Base-by-base conservation (phyloP, 179 eudicot genomes). In the Corrigiola litoralis region DNA sequence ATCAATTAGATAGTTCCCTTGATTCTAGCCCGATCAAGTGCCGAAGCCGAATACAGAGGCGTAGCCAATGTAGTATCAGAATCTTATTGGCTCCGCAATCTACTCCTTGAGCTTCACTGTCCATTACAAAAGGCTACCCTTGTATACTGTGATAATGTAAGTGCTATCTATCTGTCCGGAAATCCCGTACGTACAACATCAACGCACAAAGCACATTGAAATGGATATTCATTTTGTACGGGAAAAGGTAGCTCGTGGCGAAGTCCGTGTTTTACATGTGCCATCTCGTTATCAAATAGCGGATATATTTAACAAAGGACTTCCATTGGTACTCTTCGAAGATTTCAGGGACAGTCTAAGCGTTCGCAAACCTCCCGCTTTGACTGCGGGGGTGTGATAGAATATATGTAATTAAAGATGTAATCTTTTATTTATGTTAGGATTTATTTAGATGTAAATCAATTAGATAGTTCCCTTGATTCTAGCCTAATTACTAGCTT, bases 401-500 rank as follows among this genome's bases (percentile, higher is more conserved):
- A 45, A 45, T 45, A 45, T 45, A 45, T 45, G n/a, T n/a, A n/a
- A n/a, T n/a, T n/a, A n/a, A n/a, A n/a, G n/a, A n/a, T n/a, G n/a
- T n/a, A n/a, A n/a, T n/a, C n/a, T n/a, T 51, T 51, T 51, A 51
- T 24, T 29, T 51, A 18, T 27, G 56, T 51, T 29, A 51, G 56
- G 23, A 51, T 51, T 51, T 51, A 51, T 29, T 51, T 51, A 14
- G 31, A 18, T 20, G 56, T 45, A 16, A 45, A 45, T 16, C 50
- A 23, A 45, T 23, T 16, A 45, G 50, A 20, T 23, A 45, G 50
- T 45, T 23, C 18, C 50, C n/a, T n/a, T n/a, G n/a, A n/a, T n/a
- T n/a, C n/a, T n/a, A n/a, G n/a, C n/a, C n/a, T n/a, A n/a, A n/a
- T n/a, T n/a, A n/a, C n/a, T n/a, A n/a, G n/a, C n/a, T n/a, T n/a